Percentiles rank a stretch among this genome's conserved stretches.
Evolutionary conservation across 257 asterid genomes (phyloP).

Genomic region (Verbena officinalis): DNA sequence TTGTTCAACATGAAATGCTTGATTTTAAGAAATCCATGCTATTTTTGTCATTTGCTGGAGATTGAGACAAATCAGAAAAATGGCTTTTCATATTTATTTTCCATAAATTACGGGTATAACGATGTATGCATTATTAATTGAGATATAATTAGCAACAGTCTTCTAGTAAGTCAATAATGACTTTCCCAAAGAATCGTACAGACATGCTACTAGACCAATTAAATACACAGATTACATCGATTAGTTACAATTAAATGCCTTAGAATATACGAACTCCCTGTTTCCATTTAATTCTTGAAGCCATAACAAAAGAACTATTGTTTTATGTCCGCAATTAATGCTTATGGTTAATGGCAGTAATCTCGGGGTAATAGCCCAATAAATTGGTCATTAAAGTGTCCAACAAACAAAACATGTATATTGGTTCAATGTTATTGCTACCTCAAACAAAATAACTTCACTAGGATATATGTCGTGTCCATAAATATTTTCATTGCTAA

Average conservation of each 20-base stretch:
- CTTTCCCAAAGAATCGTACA: conserved; percentile 44
- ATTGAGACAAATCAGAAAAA: conserved; percentile 9
- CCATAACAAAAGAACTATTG: conserved; percentile 7
- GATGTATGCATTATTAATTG: neutral
- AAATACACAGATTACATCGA: conserved; percentile 36
- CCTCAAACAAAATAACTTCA: neutral
- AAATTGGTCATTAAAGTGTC: conserved; percentile 5
- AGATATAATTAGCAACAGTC: conserved; percentile 27
- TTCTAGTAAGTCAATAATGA: conserved; percentile 37
- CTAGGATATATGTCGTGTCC: neutral
- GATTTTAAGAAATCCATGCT: conserved; percentile 28
- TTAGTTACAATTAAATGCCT: conserved; percentile 34
- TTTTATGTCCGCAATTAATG: conserved; percentile 34
- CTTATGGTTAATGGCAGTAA: conserved; percentile 20
- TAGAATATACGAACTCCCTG: conserved; percentile 33
- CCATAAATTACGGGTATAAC: neutral
- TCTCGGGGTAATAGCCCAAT: conserved; percentile 22
- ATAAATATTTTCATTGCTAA: neutral
- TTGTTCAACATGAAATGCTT: conserved; percentile 21
- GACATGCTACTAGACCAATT: conserved; percentile 56
- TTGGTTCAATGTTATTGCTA: neutral
- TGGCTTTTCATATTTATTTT: neutral
- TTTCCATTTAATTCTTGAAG: conserved; percentile 12
- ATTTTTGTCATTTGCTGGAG: conserved; percentile 33
- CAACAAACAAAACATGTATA: conserved; percentile 2